phyloP scores from a whole-genome alignment of 768 basidiomycete species.

The Xerocomus potaroensis region DNA sequence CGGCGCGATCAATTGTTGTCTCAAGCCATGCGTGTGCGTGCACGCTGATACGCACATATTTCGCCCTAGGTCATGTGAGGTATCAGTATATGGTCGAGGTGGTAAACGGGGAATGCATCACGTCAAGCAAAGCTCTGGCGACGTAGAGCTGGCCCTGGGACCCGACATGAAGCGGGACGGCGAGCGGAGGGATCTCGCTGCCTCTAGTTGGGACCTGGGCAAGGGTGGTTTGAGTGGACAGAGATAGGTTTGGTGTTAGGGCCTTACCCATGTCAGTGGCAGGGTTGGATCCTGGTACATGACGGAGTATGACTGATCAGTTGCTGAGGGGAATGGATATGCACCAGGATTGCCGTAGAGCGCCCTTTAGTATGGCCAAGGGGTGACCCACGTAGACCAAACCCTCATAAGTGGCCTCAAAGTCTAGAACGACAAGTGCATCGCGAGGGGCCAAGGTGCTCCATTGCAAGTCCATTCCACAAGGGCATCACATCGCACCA shows the following conservation, averaged over 20 bases:
- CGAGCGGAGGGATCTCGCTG: conserved; percentile 18
- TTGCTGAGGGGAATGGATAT: too few relatives aligned
- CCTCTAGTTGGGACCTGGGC: conserved; percentile 13
- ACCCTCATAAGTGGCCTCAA: too few relatives aligned
- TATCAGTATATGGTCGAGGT: conserved; percentile 4
- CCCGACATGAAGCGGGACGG: conserved; percentile 11
- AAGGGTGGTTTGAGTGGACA: background rate
- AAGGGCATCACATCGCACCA: too few relatives aligned
- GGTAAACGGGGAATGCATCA: background rate
- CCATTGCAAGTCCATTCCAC: too few relatives aligned
- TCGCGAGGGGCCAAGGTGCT: too few relatives aligned
- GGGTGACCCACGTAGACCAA: too few relatives aligned
- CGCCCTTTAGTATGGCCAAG: too few relatives aligned
- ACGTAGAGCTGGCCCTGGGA: conserved; percentile 14
- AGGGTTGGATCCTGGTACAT: conserved; percentile 7
- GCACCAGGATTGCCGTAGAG: too few relatives aligned
- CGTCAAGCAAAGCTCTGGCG: conserved; percentile 15
- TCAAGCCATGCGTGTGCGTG: background rate
- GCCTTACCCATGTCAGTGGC: conserved; percentile 18
- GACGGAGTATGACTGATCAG: too few relatives aligned
- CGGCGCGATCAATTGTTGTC: background rate
- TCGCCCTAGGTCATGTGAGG: conserved; percentile 11
- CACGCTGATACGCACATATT: conserved; percentile 7
- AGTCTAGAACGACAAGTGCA: too few relatives aligned
- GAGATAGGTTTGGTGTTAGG: background rate